These are phyloP conservation scores for Plenodomus tracheiphilus DNA, from an alignment of 2,329 filamentous ascomycete genomes.

Conservation along the genomic window DNA sequence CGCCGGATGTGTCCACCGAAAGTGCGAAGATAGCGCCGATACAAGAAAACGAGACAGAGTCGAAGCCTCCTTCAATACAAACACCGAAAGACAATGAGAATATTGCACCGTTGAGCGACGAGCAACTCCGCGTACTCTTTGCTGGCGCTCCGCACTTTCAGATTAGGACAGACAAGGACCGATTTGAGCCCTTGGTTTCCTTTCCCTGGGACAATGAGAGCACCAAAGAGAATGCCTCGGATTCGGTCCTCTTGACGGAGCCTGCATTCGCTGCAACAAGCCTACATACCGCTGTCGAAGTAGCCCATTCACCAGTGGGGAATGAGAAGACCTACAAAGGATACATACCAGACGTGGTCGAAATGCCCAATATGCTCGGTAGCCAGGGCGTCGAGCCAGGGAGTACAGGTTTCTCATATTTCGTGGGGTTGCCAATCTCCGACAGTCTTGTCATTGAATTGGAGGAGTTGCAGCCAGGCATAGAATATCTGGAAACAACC, in stretches of 20 bases:
- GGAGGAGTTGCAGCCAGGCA: constrained; percentile 51
- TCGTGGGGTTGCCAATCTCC: constrained; percentile 66
- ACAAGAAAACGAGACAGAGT: constrained; percentile 11
- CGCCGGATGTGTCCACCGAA: constrained; percentile 5
- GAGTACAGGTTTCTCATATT: constrained; percentile 69
- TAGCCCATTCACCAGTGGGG: constrained; percentile 13
- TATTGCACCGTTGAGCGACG: constrained; percentile 42
- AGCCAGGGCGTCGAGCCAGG: constrained; percentile 73
- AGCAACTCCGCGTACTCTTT: constrained; percentile 70
- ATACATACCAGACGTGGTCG: constrained; percentile 45
- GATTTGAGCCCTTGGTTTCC: constrained; percentile 65
- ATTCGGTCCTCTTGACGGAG: constrained; percentile 45
- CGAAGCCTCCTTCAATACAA: constrained; percentile 15
- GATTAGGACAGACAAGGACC: constrained; percentile 61
- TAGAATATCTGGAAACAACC: constrained; percentile 29
- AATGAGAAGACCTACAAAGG: constrained; percentile 23
- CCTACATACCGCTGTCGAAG: constrained; percentile 23
- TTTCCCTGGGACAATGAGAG: constrained; percentile 68
- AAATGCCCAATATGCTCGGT: constrained; percentile 72
- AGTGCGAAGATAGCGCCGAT: constrained; percentile 9
- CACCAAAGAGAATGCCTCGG: constrained; percentile 64
- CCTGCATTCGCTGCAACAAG: constrained; percentile 45
- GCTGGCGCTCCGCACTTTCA: constrained; percentile 76
- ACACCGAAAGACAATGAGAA: constrained; percentile 18
- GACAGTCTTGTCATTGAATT: constrained; percentile 63